Percentiles rank a stretch among this genome's conserved stretches.
Conservation (phyloP, 2,329 filamentous ascomycete genomes). For the Neonectria faginata region DNA sequence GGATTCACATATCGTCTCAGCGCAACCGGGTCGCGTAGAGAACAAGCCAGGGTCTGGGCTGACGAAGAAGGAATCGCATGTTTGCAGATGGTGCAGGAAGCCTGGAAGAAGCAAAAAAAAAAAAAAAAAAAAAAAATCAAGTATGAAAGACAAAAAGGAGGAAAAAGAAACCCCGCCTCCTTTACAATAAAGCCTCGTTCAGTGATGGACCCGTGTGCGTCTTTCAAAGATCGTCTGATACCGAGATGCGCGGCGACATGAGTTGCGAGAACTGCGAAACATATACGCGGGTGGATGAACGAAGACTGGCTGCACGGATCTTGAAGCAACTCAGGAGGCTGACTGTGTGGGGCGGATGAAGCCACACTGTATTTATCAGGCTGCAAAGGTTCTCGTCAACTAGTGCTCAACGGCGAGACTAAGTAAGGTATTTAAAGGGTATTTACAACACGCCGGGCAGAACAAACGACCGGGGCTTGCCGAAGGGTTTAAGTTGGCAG, state of each 20-base stretch:
- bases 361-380: slow-evolving; percentile 15
- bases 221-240: slow-evolving; percentile 9
- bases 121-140: slow-evolving; percentile 4
- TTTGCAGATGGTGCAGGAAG: slow-evolving; percentile 32
- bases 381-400: not conserved
- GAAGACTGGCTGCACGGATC: slow-evolving; percentile 12
- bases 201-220: not conserved
- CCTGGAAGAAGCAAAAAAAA: slow-evolving; percentile 21
- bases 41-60: slow-evolving; percentile 29
- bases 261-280: not conserved
- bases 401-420: slow-evolving; percentile 8
- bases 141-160: slow-evolving; percentile 6
- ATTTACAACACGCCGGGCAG: not conserved
- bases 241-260: not conserved
- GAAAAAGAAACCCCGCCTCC: not conserved
- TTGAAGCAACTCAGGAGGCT: not conserved
- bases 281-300: slow-evolving; percentile 7
- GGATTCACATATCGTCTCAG: slow-evolving; percentile 37
- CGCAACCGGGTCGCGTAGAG: slow-evolving; percentile 27
- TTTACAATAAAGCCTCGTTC: not conserved
- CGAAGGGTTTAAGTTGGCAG: slow-evolving; percentile 3
- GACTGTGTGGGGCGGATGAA: slow-evolving; percentile 13
- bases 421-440: not conserved
- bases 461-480: not conserved
- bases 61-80: slow-evolving; percentile 33